Percentiles rank a stretch among this genome's conserved stretches.
phyloP scores from a whole-genome alignment of 2,329 filamentous ascomycete genomes.

The Calonectria pseudoturangicola region DNA sequence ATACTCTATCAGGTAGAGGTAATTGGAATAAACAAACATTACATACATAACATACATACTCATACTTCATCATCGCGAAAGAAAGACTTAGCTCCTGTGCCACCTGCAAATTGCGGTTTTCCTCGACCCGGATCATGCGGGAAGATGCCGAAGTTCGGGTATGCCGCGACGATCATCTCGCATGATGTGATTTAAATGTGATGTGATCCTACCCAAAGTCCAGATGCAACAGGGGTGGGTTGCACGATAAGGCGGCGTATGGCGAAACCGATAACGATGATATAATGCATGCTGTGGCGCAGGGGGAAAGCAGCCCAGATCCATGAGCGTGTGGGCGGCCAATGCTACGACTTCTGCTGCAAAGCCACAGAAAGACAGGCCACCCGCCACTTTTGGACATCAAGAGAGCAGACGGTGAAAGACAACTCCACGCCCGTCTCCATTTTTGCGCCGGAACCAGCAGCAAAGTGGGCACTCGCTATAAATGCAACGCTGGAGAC shows the following conservation, averaged over 20 bases:
- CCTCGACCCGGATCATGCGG: not conserved
- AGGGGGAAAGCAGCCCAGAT: not conserved
- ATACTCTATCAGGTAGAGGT: conserved; percentile 19
- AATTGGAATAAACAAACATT: not conserved
- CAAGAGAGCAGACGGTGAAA: not conserved
- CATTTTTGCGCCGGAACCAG: not conserved
- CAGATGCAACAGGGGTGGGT: not conserved
- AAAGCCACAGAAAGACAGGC: conserved; percentile 1
- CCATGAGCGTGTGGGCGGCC: not conserved
- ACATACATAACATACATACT: not conserved
- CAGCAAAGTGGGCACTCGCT: conserved; percentile 14
- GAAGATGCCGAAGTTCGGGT: conserved; percentile 4
- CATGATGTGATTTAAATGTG: conserved; percentile 4
- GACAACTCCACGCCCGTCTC: not conserved
- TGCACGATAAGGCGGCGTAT: not conserved
- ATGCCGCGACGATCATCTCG: conserved; percentile 29
- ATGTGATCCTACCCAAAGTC: not conserved
- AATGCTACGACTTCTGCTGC: not conserved
- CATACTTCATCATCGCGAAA: not conserved
- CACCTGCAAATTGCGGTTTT: not conserved
- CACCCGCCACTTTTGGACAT: not conserved
- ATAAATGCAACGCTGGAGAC: conserved; percentile 17
- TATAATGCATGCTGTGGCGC: conserved; percentile 2
- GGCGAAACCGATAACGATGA: not conserved
- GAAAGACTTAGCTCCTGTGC: not conserved